These are phyloP conservation scores for Pseudogymnoascus sp. DNA, from an alignment of 2,329 filamentous ascomycete genomes.

Conservation along the genomic window DNA sequence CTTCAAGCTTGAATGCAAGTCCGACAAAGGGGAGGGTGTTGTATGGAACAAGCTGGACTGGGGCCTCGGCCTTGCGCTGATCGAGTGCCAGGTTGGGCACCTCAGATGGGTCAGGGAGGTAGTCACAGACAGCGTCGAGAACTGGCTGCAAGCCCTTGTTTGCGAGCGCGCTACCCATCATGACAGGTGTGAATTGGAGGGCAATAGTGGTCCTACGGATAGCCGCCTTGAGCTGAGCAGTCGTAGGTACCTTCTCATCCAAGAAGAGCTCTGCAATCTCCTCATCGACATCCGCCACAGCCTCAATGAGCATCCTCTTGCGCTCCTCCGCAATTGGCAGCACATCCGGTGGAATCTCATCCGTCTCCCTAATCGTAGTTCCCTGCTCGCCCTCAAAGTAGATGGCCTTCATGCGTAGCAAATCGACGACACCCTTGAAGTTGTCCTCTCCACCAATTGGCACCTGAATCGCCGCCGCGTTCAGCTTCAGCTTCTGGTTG, in stretches of 20 bases:
- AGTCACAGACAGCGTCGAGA: slow-evolving; percentile 94
- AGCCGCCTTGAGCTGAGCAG: slow-evolving; percentile 80
- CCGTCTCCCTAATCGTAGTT: slow-evolving; percentile 65
- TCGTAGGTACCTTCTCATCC: slow-evolving; percentile 73
- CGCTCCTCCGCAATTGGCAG: slow-evolving; percentile 72
- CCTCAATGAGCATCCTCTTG: slow-evolving; percentile 81
- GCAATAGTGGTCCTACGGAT: slow-evolving; percentile 85
- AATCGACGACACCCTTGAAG: slow-evolving; percentile 85
- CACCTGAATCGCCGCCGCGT: slow-evolving; percentile 87
- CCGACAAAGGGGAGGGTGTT: slow-evolving; percentile 91
- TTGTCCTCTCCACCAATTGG: slow-evolving; percentile 89
- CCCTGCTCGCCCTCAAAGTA: slow-evolving; percentile 85
- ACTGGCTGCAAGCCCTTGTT: slow-evolving; percentile 95
- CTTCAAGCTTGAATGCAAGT: slow-evolving; percentile 96
- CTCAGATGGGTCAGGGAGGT: slow-evolving; percentile 84
- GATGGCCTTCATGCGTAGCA: slow-evolving; percentile 85
- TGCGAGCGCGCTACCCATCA: slow-evolving; percentile 93
- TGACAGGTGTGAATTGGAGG: slow-evolving; percentile 84
- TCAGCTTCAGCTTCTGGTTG: slow-evolving; percentile 89
- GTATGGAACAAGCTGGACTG: slow-evolving; percentile 85
- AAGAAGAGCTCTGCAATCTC: slow-evolving; percentile 94
- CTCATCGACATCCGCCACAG: slow-evolving; percentile 93
- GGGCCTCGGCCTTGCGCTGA: slow-evolving; percentile 66
- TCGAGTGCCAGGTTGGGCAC: slow-evolving; percentile 87
- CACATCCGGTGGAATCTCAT: slow-evolving; percentile 77